Evolutionary conservation across 306 rosid species (phyloP), one percentile per base, ranked within the genome.

Genomic region (Styphnolobium japonicum): DNA sequence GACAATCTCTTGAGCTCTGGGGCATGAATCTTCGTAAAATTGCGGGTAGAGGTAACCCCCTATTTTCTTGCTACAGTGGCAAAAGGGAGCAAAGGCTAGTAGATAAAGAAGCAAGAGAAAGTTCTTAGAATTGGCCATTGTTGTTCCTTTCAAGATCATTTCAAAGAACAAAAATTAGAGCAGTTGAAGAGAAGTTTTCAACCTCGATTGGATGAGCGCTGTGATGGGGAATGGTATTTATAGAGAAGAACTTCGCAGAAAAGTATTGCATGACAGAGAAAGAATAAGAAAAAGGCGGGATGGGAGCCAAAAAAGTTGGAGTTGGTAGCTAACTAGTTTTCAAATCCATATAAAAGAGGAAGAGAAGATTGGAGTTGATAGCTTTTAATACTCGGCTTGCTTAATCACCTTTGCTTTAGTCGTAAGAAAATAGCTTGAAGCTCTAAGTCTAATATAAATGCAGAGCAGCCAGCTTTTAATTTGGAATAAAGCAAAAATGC

Each of bases 11-110:
- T 76, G 82, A 67, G 91, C 96, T 77, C 19, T 70, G 0, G 97
- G 97, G 68, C 97, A 94, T 0, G 96, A 90, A 23, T 76, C 86
- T 18, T 92, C 91, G 51, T 94, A 94, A 79, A 86, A 94, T 53
- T 94, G 98, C 0, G 94, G 97, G 89, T 82, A 92, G 14, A 94
- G 89, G 75, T 51, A 67, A 43, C 86, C 89, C 11, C 83, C 88
- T 76, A 31, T 16, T 65, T 75, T 79, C 42, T 71, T 68, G 15
- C 15, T 1, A 52, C 89, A 82, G 27, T 83, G 81, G 78, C 94
- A 86, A 33, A 84, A 66, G 39, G 96, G 97, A 56, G 76, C 88
- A 80, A 84, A 78, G 68, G 92, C 85, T 76, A 92, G 76, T 40
- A 94, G 87, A 80, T 84, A 89, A 65, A 94, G 81, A 79, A 80